phyloP scores from a whole-genome alignment of 495 filamentous ascomycete species.

The Polyplosphaeria fusca region DNA sequence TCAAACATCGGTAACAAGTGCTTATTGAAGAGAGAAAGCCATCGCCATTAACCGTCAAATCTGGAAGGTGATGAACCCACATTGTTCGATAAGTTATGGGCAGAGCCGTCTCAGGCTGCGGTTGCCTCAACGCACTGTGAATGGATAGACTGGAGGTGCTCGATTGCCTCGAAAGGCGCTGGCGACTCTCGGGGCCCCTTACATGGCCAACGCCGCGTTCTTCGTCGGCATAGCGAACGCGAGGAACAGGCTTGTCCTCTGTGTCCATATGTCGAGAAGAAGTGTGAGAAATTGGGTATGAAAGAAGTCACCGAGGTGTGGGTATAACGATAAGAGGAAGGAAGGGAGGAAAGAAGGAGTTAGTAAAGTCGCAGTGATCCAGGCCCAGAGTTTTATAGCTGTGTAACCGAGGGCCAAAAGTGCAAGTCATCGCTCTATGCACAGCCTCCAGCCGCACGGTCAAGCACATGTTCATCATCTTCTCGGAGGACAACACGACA shows the following conservation, averaged over 20 bases:
- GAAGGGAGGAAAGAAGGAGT: background rate
- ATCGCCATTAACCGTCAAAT: background rate
- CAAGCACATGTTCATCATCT: background rate
- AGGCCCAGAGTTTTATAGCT: background rate
- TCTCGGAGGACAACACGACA: too few relatives aligned
- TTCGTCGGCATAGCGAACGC: slow-evolving; percentile 23
- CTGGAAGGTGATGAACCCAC: background rate
- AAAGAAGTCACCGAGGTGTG: background rate
- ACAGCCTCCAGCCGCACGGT: background rate
- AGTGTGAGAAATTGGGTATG: background rate
- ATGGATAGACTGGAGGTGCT: slow-evolving; percentile 15
- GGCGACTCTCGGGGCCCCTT: background rate
- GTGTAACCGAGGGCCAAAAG: background rate
- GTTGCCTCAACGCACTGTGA: slow-evolving; percentile 1
- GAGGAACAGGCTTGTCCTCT: slow-evolving; percentile 11
- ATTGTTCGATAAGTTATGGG: slow-evolving; percentile 32
- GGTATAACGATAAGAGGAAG: background rate
- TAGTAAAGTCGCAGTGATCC: background rate
- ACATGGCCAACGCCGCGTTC: slow-evolving; percentile 4
- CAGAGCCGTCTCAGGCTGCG: slow-evolving; percentile 15
- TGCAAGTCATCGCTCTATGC: background rate
- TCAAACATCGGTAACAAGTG: background rate
- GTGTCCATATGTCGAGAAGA: slow-evolving; percentile 3
- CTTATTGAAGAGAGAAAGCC: background rate
- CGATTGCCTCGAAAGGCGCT: slow-evolving; percentile 7